phyloP scores from a whole-genome alignment of 2,329 filamentous ascomycete species.

The Neofusicoccum cordaticola region DNA sequence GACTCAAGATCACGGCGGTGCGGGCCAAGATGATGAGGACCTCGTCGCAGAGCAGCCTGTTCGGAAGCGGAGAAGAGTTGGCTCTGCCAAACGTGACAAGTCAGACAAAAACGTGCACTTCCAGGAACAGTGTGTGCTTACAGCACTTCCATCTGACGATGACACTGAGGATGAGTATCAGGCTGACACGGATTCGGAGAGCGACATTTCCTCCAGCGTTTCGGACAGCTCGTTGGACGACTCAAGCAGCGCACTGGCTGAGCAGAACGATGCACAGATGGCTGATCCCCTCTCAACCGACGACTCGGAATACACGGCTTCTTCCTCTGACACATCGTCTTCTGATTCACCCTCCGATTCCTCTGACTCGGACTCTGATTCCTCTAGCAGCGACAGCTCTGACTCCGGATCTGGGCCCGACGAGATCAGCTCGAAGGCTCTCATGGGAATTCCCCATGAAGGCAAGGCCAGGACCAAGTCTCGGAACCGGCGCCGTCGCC shows the following conservation, averaged over 20 bases:
- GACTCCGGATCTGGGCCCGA: conserved; percentile 49
- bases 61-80: conserved; percentile 1
- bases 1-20: background rate
- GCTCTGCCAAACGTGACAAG: conserved; percentile 16
- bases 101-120: conserved; percentile 22
- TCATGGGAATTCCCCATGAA: conserved; percentile 25
- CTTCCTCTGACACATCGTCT: conserved; percentile 45
- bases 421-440: conserved; percentile 29
- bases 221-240: background rate
- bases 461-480: conserved; percentile 42
- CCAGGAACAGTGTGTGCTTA: background rate
- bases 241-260: background rate
- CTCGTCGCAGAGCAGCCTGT: conserved; percentile 30
- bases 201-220: background rate
- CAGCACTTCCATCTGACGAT: conserved; percentile 4
- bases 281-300: background rate
- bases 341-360: conserved; percentile 31
- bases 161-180: conserved; percentile 20
- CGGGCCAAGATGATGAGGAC: conserved; percentile 24
- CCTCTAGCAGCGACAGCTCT: conserved; percentile 25
- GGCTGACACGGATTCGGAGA: conserved; percentile 17
- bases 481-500: conserved; percentile 31
- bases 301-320: conserved; percentile 21
- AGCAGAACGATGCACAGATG: background rate
- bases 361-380: background rate